Conservation (phyloP, 345 rosid genomes). For the Balakata baccata region DNA sequence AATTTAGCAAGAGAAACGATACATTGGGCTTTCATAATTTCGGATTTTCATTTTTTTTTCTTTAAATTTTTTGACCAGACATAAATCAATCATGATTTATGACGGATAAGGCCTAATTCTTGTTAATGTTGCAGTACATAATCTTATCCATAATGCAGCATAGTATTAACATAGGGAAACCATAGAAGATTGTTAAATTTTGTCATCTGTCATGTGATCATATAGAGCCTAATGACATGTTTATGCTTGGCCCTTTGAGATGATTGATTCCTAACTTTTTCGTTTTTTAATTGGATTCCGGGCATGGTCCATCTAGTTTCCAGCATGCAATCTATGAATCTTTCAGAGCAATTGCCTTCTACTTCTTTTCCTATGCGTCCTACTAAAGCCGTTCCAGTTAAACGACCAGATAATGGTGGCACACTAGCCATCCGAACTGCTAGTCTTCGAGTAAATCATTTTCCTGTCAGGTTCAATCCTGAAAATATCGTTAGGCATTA, state of each 20-base stretch:
- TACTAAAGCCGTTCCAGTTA: conserved; percentile 31
- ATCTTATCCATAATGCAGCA: neutral
- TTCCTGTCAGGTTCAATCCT: conserved; percentile 49
- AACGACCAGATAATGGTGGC: conserved; percentile 73
- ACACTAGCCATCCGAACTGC: conserved; percentile 29
- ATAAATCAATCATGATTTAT: too few species aligned
- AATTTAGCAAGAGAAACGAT: too few species aligned
- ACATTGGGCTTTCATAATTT: too few species aligned
- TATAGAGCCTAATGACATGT: neutral
- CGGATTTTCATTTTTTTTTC: too few species aligned
- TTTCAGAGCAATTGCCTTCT: conserved; percentile 23
- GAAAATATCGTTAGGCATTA: conserved; percentile 53
- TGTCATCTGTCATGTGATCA: neutral
- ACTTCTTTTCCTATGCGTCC: conserved; percentile 6
- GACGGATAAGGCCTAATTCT: too few species aligned
- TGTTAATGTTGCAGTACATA: neutral
- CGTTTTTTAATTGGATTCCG: neutral
- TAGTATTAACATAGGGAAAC: neutral
- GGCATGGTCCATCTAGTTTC: conserved; percentile 5
- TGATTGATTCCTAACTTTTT: neutral
- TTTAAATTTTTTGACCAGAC: too few species aligned
- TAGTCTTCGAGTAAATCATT: conserved; percentile 61
- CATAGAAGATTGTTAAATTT: neutral
- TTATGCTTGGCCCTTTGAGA: neutral
- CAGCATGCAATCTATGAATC: conserved; percentile 16